Percentiles rank a stretch among this genome's conserved stretches.
These are phyloP conservation scores for Parastagonospora nodorum DNA, from an alignment of 2,329 filamentous ascomycete genomes.

Conservation along the genomic window DNA sequence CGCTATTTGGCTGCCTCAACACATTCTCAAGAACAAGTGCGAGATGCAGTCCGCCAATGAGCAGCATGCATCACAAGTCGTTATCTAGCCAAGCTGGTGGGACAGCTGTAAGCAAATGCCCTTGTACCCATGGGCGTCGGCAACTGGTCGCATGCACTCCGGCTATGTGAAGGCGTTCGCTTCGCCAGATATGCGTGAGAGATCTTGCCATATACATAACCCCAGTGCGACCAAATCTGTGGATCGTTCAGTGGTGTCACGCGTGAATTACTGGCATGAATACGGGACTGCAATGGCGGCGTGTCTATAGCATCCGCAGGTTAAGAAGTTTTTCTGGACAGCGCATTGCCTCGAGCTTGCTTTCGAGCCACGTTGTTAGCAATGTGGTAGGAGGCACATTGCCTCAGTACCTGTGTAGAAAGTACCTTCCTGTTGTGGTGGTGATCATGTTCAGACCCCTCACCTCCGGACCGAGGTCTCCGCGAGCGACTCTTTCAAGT, in stretches of 20 bases:
- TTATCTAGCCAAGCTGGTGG: constrained; percentile 2
- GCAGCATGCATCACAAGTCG: constrained; percentile 2
- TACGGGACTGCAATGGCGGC: not conserved
- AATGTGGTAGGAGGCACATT: too few species aligned
- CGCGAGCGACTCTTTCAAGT: constrained; percentile 4
- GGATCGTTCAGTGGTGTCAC: not conserved
- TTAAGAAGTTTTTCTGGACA: not conserved
- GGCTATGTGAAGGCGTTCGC: constrained; percentile 5
- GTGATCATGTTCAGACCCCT: constrained; percentile 3
- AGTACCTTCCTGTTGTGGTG: not conserved
- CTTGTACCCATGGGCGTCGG: constrained; percentile 2
- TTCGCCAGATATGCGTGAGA: constrained; percentile 1
- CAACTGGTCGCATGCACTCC: constrained; percentile 2
- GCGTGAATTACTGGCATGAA: not conserved
- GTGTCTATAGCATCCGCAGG: constrained; percentile 8
- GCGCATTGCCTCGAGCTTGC: not conserved
- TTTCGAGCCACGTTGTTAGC: not conserved
- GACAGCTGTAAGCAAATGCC: not conserved
- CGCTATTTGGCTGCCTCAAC: not conserved
- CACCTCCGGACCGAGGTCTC: constrained; percentile 13
- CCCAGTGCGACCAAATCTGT: constrained; percentile 1
- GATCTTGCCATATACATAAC: constrained; percentile 2
- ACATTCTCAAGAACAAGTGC: constrained; percentile 6
- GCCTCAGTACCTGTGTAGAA: too few species aligned
- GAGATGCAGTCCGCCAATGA: constrained; percentile 5